Conservation (phyloP, 148 eudicot genomes). For the Chenopodium berlandieri region DNA sequence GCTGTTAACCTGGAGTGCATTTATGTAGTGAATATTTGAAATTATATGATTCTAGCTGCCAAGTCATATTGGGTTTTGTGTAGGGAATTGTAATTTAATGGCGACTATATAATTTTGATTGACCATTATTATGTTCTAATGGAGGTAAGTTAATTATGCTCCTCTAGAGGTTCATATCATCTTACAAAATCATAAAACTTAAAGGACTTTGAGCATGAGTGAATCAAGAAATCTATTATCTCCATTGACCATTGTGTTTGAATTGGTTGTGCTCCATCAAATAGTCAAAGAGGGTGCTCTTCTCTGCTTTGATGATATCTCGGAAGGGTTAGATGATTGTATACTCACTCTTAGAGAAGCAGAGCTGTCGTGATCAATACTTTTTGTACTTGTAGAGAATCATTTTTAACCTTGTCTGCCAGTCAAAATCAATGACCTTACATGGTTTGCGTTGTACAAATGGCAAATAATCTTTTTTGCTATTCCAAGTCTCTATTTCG, state of each 20-base stretch:
- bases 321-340: not conserved
- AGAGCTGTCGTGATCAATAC: not conserved
- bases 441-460: not conserved
- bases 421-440: not conserved
- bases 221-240: not conserved
- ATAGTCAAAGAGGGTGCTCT: not conserved
- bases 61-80: no score
- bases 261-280: not conserved
- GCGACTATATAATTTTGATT: not conserved
- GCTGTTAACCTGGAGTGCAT: not conserved
- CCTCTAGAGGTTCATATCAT: not conserved
- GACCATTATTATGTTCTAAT: not conserved
- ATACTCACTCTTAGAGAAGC: not conserved
- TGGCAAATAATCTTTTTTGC: not conserved
- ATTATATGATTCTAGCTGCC: no score
- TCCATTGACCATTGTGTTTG: no score
- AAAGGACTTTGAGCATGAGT: not conserved
- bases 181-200: not conserved
- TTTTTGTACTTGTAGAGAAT: not conserved
- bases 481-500: not conserved
- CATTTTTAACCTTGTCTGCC: not conserved
- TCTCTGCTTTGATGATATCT: not conserved
- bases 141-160: not conserved
- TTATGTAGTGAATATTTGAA: not conserved
- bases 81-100: not conserved